Conservation (phyloP, 75 land plant species). For the Chamaecyparis obtusa region DNA sequence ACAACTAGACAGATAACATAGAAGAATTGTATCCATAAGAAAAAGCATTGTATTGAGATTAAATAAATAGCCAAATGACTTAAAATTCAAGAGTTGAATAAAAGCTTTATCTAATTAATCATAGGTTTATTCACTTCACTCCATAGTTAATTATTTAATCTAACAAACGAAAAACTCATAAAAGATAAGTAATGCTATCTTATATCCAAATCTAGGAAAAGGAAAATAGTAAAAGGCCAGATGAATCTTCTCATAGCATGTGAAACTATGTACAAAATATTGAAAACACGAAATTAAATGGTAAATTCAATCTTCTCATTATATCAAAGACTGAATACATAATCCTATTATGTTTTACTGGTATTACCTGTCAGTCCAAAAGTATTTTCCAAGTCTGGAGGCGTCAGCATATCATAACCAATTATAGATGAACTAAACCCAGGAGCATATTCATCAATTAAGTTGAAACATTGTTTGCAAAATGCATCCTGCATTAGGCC, state of each 20-base stretch:
- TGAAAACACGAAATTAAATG: neutral
- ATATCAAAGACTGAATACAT: neutral
- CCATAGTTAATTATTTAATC: neutral
- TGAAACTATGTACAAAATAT: neutral
- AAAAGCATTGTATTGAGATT: neutral
- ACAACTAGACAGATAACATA: neutral
- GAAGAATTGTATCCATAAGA: neutral
- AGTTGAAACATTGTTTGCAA: constrained; percentile 74
- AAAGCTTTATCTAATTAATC: neutral
- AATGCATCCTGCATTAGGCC: constrained; percentile 68
- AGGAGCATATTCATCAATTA: constrained; percentile 99
- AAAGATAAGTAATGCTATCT: neutral
- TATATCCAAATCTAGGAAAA: neutral
- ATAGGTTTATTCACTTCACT: neutral
- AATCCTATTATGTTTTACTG: neutral
- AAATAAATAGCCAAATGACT: neutral
- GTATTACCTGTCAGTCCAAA: constrained; percentile 85
- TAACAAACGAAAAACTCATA: neutral
- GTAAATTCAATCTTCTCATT: neutral
- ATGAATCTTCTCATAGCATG: neutral
- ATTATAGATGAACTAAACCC: constrained; percentile 94
- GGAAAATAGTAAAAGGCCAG: neutral
- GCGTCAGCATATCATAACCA: constrained; percentile 96
- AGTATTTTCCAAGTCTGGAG: constrained; percentile 89
- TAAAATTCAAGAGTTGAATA: neutral